Base-by-base conservation (phyloP, 108 stramenopile species). In the Stephanodiscus triporus region DNA sequence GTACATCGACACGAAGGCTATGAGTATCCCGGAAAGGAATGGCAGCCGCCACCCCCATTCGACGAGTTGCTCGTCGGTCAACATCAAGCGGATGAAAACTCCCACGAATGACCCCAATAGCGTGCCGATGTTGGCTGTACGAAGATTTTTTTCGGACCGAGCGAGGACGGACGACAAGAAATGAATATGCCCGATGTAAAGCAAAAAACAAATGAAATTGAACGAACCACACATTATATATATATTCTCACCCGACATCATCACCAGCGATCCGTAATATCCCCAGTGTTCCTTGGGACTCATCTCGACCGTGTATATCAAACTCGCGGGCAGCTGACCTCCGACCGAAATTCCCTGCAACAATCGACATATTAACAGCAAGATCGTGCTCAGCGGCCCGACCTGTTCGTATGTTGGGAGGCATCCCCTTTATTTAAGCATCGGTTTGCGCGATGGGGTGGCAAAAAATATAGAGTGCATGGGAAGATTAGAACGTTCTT, bases 271-370 rank as follows among this genome's bases (percentile, higher is more conserved):
- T 24, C 91, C 91, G 71, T 88, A 90, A 59, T 75, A 87, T 51
- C 89, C 89, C 89, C 87, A 88, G 13, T 75, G 82, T 22, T 72
- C 57, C 55, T 57, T 72, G 37, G 63, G 66, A 26, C 51, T 68
- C 48, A 49, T 74, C 66, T 95, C 94, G 9, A 92, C 76, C 1
- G 88, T 89, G 67, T 86, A 92, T 29, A 95, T 86, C 17, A 91
- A 64, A 23, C 83, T 82, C 19, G 86, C 83, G 67, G 89, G 91
- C 40, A 96, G 65, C 70, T 96, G 96, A 0, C 91, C 94, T 13
- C 95, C 95, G 0, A 96, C 96, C 67, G 80, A 83, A 62, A 95
- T 68, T 0, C 96, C 96, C 73, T 97, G 96, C 45, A 93, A 22
- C 85, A 97, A 82, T 45, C 96, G 81, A 54, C 90, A 73, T 0